Conservation (phyloP, 768 basidiomycete species). For the Leccinum boreale region DNA sequence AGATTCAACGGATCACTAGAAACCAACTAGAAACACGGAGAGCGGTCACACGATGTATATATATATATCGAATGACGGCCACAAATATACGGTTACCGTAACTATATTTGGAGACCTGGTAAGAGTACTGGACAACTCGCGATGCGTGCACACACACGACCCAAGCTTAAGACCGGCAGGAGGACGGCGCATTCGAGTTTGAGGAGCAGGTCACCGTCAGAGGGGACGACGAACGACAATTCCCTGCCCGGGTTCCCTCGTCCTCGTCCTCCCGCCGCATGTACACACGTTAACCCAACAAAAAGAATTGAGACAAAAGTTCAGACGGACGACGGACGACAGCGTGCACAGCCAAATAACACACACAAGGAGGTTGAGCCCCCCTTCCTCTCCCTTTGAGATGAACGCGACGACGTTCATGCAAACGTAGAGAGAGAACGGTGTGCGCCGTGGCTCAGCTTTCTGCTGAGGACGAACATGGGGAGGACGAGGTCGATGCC, state of each 20-base stretch:
- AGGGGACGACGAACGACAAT: not conserved
- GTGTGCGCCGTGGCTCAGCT: not conserved
- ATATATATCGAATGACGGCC: conserved; percentile 6
- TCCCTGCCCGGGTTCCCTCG: not conserved
- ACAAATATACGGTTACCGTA: conserved; percentile 22
- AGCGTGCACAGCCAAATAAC: not conserved
- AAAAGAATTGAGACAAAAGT: not conserved
- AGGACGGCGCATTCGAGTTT: not conserved
- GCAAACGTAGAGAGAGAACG: not conserved
- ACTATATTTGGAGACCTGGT: conserved; percentile 7
- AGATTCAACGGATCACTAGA: not conserved
- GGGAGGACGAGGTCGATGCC: not conserved
- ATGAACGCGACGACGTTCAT: not conserved
- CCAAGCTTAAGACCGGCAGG: not conserved
- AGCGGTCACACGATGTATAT: conserved; percentile 7
- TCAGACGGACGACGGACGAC: conserved; percentile 8
- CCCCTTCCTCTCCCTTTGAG: not conserved
- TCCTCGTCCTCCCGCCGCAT: not conserved
- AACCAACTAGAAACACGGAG: not conserved
- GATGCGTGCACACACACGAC: conserved; percentile 7
- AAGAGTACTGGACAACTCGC: conserved; percentile 21
- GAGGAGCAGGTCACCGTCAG: not conserved
- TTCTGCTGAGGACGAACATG: conserved; percentile 9
- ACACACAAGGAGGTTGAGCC: not conserved
- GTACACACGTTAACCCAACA: conserved; percentile 4